Conservation (phyloP, 257 asterid species). For the Solanum megistacrolobum region DNA sequence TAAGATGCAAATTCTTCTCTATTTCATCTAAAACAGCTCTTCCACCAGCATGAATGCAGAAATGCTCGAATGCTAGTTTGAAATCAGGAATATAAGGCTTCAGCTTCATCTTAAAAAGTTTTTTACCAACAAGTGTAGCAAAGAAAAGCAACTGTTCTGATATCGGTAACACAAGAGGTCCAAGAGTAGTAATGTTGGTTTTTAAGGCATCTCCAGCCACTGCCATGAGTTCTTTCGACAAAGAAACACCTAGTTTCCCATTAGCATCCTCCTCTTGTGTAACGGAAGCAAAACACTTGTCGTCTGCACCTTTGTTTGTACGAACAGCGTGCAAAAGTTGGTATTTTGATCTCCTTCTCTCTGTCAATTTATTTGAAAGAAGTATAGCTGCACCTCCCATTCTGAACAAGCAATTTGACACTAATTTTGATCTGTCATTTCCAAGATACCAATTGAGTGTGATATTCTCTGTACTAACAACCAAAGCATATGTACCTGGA, state of each 20-base stretch:
- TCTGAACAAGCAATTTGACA: conserved; percentile 33
- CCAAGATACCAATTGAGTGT: conserved; percentile 36
- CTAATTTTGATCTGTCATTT: conserved; percentile 27
- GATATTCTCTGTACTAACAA: conserved; percentile 29
- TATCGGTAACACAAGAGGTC: conserved; percentile 31
- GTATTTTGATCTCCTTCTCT: conserved; percentile 26
- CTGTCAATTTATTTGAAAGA: conserved; percentile 21
- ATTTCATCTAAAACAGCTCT: conserved; percentile 35
- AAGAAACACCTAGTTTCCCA: conserved; percentile 24
- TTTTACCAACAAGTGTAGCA: conserved; percentile 20
- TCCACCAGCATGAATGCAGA: conserved; percentile 41
- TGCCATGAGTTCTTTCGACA: conserved; percentile 34
- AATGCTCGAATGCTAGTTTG: conserved; percentile 33
- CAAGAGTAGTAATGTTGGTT: conserved; percentile 29
- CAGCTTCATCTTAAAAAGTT: conserved; percentile 26
- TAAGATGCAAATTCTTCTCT: conserved; percentile 28
- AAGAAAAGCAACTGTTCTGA: conserved; percentile 29
- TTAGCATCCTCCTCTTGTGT: conserved; percentile 25
- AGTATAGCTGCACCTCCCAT: conserved; percentile 38
- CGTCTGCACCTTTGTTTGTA: conserved; percentile 31
- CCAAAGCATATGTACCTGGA: conserved; percentile 24
- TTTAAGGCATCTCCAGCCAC: conserved; percentile 40
- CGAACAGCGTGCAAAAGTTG: conserved; percentile 18
- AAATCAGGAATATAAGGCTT: conserved; percentile 32
- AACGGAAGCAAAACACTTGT: conserved; percentile 27